A percentile compares a stretch with the other conserved stretches of the same genome.
These are phyloP conservation scores for Sarocladium oryzae DNA, from an alignment of 2,329 filamentous ascomycete genomes.

Conservation along the genomic window DNA sequence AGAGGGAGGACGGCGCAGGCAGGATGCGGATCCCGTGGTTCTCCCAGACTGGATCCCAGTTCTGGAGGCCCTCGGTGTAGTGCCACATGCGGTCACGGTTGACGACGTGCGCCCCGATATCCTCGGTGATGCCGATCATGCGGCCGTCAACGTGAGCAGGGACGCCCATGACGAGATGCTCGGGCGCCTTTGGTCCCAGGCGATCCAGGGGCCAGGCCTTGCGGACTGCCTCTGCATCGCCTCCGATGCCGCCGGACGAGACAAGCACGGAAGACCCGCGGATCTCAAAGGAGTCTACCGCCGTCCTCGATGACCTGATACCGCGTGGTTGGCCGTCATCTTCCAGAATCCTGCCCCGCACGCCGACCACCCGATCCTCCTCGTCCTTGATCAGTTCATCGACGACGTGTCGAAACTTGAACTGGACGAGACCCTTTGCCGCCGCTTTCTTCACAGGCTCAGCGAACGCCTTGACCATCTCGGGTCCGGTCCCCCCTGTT, in stretches of 20 bases:
- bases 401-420: conserved; percentile 50
- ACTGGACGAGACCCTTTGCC: conserved; percentile 46
- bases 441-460: conserved; percentile 47
- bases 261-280: conserved; percentile 46
- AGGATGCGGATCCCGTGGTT: conserved; percentile 53
- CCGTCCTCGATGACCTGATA: conserved; percentile 41
- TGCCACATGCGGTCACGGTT: conserved; percentile 62
- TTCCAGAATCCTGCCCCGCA: conserved; percentile 47
- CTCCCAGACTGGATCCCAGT: conserved; percentile 57
- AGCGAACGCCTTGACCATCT: conserved; percentile 50
- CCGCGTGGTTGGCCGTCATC: conserved; percentile 44
- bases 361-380: conserved; percentile 42
- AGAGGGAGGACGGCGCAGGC: conserved; percentile 54
- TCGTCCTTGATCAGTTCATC: conserved; percentile 50
- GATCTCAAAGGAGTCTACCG: conserved; percentile 46
- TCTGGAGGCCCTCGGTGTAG: conserved; percentile 56
- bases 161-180: conserved; percentile 53
- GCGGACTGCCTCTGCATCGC: conserved; percentile 54
- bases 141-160: conserved; percentile 59
- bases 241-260: conserved; percentile 53
- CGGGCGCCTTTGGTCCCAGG: conserved; percentile 48
- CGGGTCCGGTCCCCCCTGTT: conserved; percentile 47
- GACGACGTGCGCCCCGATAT: conserved; percentile 46
- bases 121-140: conserved; percentile 52
- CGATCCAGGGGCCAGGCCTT: conserved; percentile 51